These are phyloP conservation scores for Linnemannia hyalina DNA, from an alignment of 192 early-diverging fungal species.

Conservation along the genomic window DNA sequence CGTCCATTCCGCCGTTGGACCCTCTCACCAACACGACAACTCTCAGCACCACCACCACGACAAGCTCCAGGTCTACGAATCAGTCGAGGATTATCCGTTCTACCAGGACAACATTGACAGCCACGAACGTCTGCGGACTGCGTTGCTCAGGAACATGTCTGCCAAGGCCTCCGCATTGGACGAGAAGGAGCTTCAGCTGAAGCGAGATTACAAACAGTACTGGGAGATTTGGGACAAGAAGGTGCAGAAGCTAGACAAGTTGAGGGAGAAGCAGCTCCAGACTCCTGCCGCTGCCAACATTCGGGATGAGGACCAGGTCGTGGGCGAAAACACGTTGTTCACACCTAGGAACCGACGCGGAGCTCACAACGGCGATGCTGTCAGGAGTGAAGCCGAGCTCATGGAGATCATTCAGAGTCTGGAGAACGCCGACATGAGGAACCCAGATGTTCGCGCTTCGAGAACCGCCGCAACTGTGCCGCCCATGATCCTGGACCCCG, in stretches of 20 bases:
- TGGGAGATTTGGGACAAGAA: slow-evolving; percentile 65
- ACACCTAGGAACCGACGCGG: slow-evolving; percentile 52
- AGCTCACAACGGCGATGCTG: slow-evolving; percentile 75
- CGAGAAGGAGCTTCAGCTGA: slow-evolving; percentile 59
- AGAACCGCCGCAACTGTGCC: slow-evolving; percentile 82
- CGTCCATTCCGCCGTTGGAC: slow-evolving; percentile 43
- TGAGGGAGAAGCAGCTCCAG: slow-evolving; percentile 52
- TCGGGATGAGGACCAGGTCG: slow-evolving; percentile 45
- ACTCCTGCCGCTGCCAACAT: slow-evolving; percentile 24
- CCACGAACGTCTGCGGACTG: slow-evolving; percentile 36
- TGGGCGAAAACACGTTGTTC: slow-evolving; percentile 31
- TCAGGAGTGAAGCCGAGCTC: slow-evolving; percentile 83
- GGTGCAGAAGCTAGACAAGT: slow-evolving; percentile 54
- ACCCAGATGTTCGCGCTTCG: slow-evolving; percentile 77
- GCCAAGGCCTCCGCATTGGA: slow-evolving; percentile 37
- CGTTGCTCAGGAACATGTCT: slow-evolving; percentile 36
- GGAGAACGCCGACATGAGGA: slow-evolving; percentile 78
- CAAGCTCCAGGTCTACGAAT: slow-evolving; percentile 48
- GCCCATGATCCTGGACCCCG: slow-evolving; percentile 75
- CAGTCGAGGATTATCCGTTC: slow-evolving; percentile 59
- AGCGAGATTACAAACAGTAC: slow-evolving; percentile 60
- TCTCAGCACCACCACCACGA: slow-evolving; percentile 35
- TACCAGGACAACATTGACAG: slow-evolving; percentile 58
- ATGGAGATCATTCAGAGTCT: slow-evolving; percentile 79
- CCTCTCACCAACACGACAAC: slow-evolving; percentile 28